Evolutionary conservation across 1,284 basidiomycete species (phyloP).

Genomic region (Pseudozyma tsukubaensis): DNA sequence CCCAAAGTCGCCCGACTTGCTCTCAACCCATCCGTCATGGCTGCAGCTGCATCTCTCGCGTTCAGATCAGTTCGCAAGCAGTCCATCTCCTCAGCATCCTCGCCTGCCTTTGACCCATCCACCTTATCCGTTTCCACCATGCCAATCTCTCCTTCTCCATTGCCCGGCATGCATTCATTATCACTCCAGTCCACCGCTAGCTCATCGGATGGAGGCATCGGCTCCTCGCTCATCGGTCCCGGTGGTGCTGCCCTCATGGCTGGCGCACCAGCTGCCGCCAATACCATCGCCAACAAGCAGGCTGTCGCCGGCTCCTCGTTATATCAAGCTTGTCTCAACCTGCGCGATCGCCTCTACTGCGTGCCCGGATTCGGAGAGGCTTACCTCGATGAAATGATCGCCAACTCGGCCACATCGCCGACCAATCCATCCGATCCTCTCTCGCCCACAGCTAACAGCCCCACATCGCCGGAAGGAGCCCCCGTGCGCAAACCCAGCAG

Average conservation of each 20-base stretch:
- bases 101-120: constrained; percentile 36
- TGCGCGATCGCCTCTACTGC: constrained; percentile 68
- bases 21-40: constrained; percentile 17
- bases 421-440: constrained; percentile 22
- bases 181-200: constrained; percentile 23
- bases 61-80: constrained; percentile 50
- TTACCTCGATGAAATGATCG: constrained; percentile 49
- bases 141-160: constrained; percentile 32
- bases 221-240: constrained; percentile 51
- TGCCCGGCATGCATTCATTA: constrained; percentile 31
- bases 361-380: constrained; percentile 68
- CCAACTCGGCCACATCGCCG: constrained; percentile 29
- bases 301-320: constrained; percentile 65
- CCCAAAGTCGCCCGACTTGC: background rate
- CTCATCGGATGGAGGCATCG: constrained; percentile 58
- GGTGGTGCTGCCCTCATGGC: constrained; percentile 53
- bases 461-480: constrained; percentile 25
- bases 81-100: constrained; percentile 36
- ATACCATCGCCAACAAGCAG: constrained; percentile 62
- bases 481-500: constrained; percentile 22
- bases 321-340: constrained; percentile 70
- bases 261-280: constrained; percentile 60
- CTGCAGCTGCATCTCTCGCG: constrained; percentile 42
- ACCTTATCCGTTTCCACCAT: constrained; percentile 34
- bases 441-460: constrained; percentile 22